A percentile compares a stretch with the other conserved stretches of the same genome.
Conservation (phyloP, 345 rosid genomes). For the Eucalyptus leucophloia region DNA sequence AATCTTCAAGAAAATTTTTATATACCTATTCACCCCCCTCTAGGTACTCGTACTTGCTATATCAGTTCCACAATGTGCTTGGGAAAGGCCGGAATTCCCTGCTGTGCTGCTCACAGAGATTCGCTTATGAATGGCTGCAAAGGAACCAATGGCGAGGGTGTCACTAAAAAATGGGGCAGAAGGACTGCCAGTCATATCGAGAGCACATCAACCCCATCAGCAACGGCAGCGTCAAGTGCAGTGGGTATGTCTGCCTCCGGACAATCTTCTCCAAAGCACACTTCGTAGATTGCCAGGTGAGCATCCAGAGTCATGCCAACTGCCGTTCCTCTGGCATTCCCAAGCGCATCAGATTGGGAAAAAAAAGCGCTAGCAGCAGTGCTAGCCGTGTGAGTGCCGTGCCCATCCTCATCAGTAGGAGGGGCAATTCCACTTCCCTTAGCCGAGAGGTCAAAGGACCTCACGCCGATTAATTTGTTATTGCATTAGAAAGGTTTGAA, state of each 20-base stretch:
- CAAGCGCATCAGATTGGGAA: slow-evolving; percentile 10
- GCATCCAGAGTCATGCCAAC: slow-evolving; percentile 46
- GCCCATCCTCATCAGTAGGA: slow-evolving; percentile 41
- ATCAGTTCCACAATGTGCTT: neutral
- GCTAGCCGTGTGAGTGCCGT: slow-evolving; percentile 48
- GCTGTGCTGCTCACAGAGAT: slow-evolving; percentile 34
- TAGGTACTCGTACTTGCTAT: too few species aligned
- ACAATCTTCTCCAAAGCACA: slow-evolving; percentile 37
- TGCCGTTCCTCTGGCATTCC: slow-evolving; percentile 37
- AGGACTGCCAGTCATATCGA: slow-evolving; percentile 21
- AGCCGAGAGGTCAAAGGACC: slow-evolving; percentile 16
- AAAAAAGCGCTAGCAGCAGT: slow-evolving; percentile 35
- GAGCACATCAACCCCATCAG: slow-evolving; percentile 34
- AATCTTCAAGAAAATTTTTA: too few species aligned
- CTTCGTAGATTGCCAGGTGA: slow-evolving; percentile 47
- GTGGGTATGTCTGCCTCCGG: slow-evolving; percentile 30
- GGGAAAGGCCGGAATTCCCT: slow-evolving; percentile 28
- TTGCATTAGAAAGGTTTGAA: slow-evolving; percentile 22
- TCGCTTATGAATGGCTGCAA: slow-evolving; percentile 40
- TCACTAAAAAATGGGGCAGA: slow-evolving; percentile 27
- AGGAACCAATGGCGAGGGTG: slow-evolving; percentile 38
- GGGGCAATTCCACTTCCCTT: neutral
- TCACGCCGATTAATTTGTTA: slow-evolving; percentile 40
- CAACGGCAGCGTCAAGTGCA: slow-evolving; percentile 30
- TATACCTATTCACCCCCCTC: too few species aligned